Evolutionary conservation across 139 green algal species (phyloP), one percentile per base, ranked within the genome.

Genomic region (Auxenochlorella pyrenoidosa): DNA sequence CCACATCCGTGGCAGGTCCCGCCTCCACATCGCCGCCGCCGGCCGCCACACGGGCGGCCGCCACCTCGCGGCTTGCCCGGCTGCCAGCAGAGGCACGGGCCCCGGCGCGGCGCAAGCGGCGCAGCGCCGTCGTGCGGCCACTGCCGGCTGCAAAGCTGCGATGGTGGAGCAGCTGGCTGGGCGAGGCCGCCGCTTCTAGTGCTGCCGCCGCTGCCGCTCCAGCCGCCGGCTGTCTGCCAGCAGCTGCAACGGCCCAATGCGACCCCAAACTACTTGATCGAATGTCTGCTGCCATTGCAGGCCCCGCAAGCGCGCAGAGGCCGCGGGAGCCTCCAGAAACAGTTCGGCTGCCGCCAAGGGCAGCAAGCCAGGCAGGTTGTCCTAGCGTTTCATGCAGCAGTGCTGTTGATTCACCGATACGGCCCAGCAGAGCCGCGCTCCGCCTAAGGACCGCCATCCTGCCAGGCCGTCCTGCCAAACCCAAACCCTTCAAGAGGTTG

Each of bases 21-120:
- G 80, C 60, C 59, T 85, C 80, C 16, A 85, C 40, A 12, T 77
- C 80, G 40, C 80, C 60, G 41, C 63, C 80, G 80, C 79, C 59
- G 1, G 66, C 79, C 79, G 40, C 79, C 38, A 43, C 22, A 18
- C 80, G 80, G 28, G 38, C 51, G 30, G 75, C 60, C 18, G 80
- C 80, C 8, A 12, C 80, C 34, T 71, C 80, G 19, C 34, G 38
- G 28, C 63, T 66, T 4, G 22, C 38, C 41, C 80, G 60, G 63
- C 60, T 85, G 80, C 60, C 63, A 1, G 30, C 41, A 16, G 80
- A 66, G 0, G 41, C 80, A 3, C 80, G 59, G 0, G 63, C 60
- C 5, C 63, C 43, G 16, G 80, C 80, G 34, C 80, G 59, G 15
- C 19, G 66, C 41, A 85, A 59, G 19, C 79, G 63, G 0, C 80